phyloP scores from a whole-genome alignment of 2,329 filamentous ascomycete genomes.

The Verticillium tricorpus region DNA sequence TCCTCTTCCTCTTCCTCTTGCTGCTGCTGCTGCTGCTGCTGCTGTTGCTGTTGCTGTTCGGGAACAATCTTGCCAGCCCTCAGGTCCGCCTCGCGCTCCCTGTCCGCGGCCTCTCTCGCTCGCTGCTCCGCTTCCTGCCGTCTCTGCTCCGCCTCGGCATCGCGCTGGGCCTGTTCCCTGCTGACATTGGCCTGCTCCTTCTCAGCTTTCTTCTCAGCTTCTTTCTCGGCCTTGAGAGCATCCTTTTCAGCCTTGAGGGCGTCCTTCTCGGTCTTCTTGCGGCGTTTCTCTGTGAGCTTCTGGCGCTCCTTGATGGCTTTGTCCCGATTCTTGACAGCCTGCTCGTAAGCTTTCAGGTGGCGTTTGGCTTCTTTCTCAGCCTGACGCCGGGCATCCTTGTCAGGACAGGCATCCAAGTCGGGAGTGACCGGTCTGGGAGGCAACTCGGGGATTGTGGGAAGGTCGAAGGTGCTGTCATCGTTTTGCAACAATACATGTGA shows the following conservation, averaged over 20 bases:
- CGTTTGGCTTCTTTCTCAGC: constrained; percentile 65
- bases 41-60: not conserved
- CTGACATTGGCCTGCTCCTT: constrained; percentile 13
- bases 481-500: not conserved
- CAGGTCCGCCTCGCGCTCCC: constrained; percentile 5
- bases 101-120: constrained; percentile 1
- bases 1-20: not conserved
- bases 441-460: constrained; percentile 40
- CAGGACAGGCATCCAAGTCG: constrained; percentile 53
- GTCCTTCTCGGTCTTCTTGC: constrained; percentile 38
- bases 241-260: constrained; percentile 26
- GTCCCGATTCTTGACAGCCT: constrained; percentile 61
- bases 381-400: constrained; percentile 62
- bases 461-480: constrained; percentile 15
- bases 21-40: not conserved
- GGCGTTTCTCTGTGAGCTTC: constrained; percentile 53
- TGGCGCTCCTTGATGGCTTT: constrained; percentile 59
- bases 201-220: constrained; percentile 8
- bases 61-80: not conserved
- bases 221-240: constrained; percentile 8
- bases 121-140: constrained; percentile 11
- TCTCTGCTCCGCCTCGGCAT: constrained; percentile 1
- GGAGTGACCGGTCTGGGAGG: constrained; percentile 52
- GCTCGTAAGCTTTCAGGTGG: constrained; percentile 59
- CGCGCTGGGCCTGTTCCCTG: constrained; percentile 13